Evolutionary conservation across 1,139 yeast genomes (phyloP).

Genomic region (Pichia sp.): DNA sequence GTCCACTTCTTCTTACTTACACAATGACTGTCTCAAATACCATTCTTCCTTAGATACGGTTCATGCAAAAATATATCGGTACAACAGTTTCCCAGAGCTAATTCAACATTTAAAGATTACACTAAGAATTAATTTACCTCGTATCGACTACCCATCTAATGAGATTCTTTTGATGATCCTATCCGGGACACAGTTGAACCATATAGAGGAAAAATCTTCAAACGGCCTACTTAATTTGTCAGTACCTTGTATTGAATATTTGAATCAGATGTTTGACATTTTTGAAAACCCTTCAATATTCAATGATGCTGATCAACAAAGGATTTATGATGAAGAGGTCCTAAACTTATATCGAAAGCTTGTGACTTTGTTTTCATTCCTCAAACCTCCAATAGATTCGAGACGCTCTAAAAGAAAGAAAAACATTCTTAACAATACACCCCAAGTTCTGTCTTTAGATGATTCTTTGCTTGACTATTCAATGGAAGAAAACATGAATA

Average conservation of each 20-base stretch:
- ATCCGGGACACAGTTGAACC: slow-evolving; percentile 15
- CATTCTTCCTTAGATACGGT: slow-evolving; percentile 10
- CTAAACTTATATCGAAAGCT: slow-evolving; percentile 4
- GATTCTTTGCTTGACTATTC: slow-evolving; percentile 7
- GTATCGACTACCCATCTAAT: slow-evolving; percentile 15
- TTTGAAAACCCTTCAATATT: background rate
- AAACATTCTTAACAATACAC: background rate
- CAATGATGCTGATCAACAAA: background rate
- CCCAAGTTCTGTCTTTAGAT: background rate
- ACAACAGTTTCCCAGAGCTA: slow-evolving; percentile 14
- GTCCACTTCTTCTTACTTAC: background rate
- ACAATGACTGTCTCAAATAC: slow-evolving; percentile 6
- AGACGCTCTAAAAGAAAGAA: slow-evolving; percentile 8
- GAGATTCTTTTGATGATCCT: slow-evolving; percentile 15
- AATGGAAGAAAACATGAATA: slow-evolving; percentile 6
- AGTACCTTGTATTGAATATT: slow-evolving; percentile 8
- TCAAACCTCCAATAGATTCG: slow-evolving; percentile 1
- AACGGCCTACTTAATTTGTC: slow-evolving; percentile 4
- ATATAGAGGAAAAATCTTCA: slow-evolving; percentile 7
- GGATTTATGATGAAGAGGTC: slow-evolving; percentile 9
- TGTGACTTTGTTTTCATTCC: slow-evolving; percentile 4
- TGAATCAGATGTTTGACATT: slow-evolving; percentile 4
- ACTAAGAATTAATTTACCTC: slow-evolving; percentile 10
- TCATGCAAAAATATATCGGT: slow-evolving; percentile 16
- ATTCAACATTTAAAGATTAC: slow-evolving; percentile 11